phyloP scores from a whole-genome alignment of 2,329 filamentous ascomycete genomes.

The Colletotrichum agaves region DNA sequence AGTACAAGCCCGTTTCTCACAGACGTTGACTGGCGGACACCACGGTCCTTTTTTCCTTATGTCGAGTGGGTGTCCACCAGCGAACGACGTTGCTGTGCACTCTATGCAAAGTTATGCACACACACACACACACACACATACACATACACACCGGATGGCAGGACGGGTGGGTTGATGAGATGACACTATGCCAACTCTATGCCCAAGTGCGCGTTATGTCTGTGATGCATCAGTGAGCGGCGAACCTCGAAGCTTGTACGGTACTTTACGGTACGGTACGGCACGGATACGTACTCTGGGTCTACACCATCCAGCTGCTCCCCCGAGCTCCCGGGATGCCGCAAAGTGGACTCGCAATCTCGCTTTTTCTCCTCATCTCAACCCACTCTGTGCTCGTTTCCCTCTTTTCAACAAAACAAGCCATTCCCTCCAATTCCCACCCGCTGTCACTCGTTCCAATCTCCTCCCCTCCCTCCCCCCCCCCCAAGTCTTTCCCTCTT shows the following conservation, averaged over 20 bases:
- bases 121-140: no score
- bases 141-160: constrained; percentile 26
- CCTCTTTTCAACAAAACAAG: constrained; percentile 55
- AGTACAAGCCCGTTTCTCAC: background rate
- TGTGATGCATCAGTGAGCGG: no score
- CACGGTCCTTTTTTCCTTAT: background rate
- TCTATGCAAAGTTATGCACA: constrained; percentile 22
- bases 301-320: constrained; percentile 27
- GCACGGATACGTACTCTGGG: constrained; percentile 18
- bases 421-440: constrained; percentile 48
- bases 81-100: background rate
- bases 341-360: constrained; percentile 38
- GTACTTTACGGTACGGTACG: no score
- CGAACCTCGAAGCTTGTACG: background rate
- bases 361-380: constrained; percentile 40
- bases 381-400: constrained; percentile 42
- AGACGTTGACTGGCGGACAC: background rate
- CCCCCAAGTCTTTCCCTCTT: constrained; percentile 41
- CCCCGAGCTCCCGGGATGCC: constrained; percentile 35
- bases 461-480: constrained; percentile 49
- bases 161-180: background rate
- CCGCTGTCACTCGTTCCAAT: constrained; percentile 50
- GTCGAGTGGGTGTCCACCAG: constrained; percentile 6
- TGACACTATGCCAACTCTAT: background rate
- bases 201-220: no score